These are phyloP conservation scores for Acanthamoeba divionensis DNA, from an alignment of 208 protist species.

Conservation along the genomic window DNA sequence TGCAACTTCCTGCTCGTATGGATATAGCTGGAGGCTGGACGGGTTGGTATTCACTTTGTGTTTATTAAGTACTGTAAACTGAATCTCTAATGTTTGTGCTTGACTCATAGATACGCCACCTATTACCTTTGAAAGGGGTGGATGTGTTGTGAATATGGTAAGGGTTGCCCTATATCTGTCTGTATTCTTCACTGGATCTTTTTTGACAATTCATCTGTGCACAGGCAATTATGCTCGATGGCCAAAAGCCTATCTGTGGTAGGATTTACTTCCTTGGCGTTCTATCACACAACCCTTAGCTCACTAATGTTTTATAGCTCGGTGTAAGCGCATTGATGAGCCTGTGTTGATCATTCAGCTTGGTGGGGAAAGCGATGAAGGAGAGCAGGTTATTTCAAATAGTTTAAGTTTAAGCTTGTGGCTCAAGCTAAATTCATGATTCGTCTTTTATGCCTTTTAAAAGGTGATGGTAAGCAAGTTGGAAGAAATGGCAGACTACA, in stretches of 20 bases:
- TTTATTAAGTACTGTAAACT: neutral
- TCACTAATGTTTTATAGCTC: too few species aligned
- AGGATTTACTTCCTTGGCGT: neutral
- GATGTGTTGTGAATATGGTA: conserved; percentile 52
- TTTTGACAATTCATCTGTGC: neutral
- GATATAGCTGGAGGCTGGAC: conserved; percentile 37
- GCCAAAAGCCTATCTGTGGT: conserved; percentile 24
- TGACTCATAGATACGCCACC: conserved; percentile 60
- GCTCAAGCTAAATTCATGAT: neutral
- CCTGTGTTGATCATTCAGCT: too few species aligned
- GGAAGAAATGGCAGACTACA: too few species aligned
- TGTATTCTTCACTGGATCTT: too few species aligned
- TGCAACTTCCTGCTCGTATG: conserved; percentile 2
- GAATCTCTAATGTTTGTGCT: neutral
- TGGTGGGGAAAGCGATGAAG: too few species aligned
- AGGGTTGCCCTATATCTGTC: neutral
- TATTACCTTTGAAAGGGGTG: conserved; percentile 61
- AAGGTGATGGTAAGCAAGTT: too few species aligned
- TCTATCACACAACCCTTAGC: neutral
- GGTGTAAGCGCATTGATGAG: too few species aligned
- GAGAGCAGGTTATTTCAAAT: too few species aligned
- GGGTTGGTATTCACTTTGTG: neutral
- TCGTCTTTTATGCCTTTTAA: neutral
- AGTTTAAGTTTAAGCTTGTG: too few species aligned
- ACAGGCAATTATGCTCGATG: conserved; percentile 42